Percentiles rank a stretch among this genome's conserved stretches.
Conservation (phyloP, 805 yeast genomes). For the Lipomyces starkeyi region DNA sequence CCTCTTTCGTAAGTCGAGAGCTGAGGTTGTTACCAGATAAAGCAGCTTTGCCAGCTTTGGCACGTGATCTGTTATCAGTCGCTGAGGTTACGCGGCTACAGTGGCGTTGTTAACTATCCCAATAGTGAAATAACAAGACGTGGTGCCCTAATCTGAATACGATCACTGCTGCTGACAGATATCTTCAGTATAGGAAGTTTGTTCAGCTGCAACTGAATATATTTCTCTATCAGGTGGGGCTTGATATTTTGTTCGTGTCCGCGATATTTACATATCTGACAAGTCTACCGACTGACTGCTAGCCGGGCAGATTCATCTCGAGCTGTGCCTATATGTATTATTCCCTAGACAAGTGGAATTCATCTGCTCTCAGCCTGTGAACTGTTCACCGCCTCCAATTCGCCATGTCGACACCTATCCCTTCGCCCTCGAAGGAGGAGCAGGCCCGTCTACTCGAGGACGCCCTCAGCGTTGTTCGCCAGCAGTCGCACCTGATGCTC, state of each 20-base stretch:
- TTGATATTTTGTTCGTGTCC: neutral
- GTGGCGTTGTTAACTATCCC: neutral
- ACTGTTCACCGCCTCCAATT: conserved; percentile 1
- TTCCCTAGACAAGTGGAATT: neutral
- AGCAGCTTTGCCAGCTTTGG: neutral
- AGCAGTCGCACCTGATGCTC: conserved; percentile 77
- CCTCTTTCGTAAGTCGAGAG: neutral
- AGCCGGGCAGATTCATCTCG: conserved; percentile 5
- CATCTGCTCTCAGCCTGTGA: neutral
- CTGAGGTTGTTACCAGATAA: neutral
- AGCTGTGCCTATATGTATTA: neutral
- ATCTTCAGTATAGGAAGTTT: neutral
- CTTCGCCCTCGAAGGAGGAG: conserved; percentile 39
- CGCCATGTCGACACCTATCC: conserved; percentile 36
- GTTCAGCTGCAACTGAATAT: neutral
- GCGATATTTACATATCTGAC: neutral
- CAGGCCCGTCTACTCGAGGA: conserved; percentile 49
- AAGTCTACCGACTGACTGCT: neutral
- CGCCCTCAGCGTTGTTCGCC: conserved; percentile 60
- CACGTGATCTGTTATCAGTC: neutral
- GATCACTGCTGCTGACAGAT: neutral
- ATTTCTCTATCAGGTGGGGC: neutral
- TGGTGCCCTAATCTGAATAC: neutral
- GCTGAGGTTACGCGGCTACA: neutral
- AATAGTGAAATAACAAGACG: neutral